Percentiles rank a stretch among this genome's conserved stretches.
These are phyloP conservation scores for Paecilomyces fulvus DNA, from an alignment of 2,329 filamentous ascomycete species.

Conservation along the genomic window DNA sequence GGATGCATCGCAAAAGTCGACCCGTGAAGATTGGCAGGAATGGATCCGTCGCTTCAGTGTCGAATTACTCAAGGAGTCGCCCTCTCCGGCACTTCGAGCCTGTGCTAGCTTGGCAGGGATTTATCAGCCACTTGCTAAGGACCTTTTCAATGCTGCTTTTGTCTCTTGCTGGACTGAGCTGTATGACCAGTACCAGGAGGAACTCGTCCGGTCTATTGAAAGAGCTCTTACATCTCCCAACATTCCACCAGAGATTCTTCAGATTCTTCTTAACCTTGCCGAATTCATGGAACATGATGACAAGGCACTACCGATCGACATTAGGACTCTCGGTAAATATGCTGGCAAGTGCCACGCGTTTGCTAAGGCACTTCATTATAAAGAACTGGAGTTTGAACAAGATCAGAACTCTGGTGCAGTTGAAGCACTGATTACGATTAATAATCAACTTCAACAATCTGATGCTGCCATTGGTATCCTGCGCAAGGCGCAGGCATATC, in stretches of 20 bases:
- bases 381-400: conserved; percentile 95
- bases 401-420: conserved; percentile 94
- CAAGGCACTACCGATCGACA: conserved; percentile 95
- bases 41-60: conserved; percentile 97
- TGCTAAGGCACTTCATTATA: conserved; percentile 96
- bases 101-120: conserved; percentile 86
- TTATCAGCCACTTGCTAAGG: conserved; percentile 82
- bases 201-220: conserved; percentile 91
- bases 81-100: conserved; percentile 86
- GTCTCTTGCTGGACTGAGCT: conserved; percentile 98
- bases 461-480: conserved; percentile 97
- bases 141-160: conserved; percentile 97
- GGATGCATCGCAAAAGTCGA: conserved; percentile 95
- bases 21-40: conserved; percentile 97
- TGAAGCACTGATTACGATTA: conserved; percentile 96
- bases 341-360: conserved; percentile 96
- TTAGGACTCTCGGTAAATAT: conserved; percentile 85
- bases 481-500: conserved; percentile 89
- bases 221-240: conserved; percentile 90
- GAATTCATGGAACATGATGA: conserved; percentile 99
- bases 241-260: conserved; percentile 89
- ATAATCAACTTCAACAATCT: conserved; percentile 97
- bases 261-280: conserved; percentile 87
- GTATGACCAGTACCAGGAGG: conserved; percentile 94
- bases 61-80: conserved; percentile 87